phyloP scores from a whole-genome alignment of 495 filamentous ascomycete species.

The Cercophora sp. region DNA sequence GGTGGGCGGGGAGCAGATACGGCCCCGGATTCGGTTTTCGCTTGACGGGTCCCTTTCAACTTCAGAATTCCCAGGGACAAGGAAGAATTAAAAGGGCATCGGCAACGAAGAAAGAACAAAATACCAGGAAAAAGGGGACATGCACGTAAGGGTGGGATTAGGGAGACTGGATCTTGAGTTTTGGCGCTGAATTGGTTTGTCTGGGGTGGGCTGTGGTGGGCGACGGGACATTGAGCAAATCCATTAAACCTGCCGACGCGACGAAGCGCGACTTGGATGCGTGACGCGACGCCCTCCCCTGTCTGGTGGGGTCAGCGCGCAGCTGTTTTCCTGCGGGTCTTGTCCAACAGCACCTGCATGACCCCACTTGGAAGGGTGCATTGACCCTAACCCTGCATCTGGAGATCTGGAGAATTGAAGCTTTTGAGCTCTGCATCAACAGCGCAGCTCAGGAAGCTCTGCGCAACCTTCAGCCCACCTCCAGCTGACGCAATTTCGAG shows the following conservation, averaged over 20 bases:
- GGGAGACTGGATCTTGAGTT: background rate
- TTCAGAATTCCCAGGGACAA: too few species aligned
- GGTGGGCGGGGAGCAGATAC: background rate
- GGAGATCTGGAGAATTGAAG: background rate
- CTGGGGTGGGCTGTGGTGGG: conserved; percentile 1
- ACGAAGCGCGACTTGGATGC: conserved; percentile 12
- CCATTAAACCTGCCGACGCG: conserved; percentile 24
- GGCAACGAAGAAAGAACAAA: background rate
- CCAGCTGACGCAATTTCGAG: too few species aligned
- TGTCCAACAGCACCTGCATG: too few species aligned
- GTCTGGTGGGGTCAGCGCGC: conserved; percentile 11
- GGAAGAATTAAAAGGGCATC: too few species aligned
- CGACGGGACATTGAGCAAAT: conserved; percentile 9
- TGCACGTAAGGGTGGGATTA: background rate
- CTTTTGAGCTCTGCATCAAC: conserved; percentile 5
- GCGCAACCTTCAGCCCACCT: too few species aligned
- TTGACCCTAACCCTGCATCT: conserved; percentile 7
- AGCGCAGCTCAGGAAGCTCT: too few species aligned
- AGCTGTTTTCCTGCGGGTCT: too few species aligned
- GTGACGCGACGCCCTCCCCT: conserved; percentile 18
- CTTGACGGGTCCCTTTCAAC: too few species aligned
- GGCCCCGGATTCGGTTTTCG: background rate
- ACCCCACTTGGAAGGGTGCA: too few species aligned
- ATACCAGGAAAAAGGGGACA: background rate
- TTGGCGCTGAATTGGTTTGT: conserved; percentile 9